Evolutionary conservation across 768 basidiomycete genomes (phyloP), one percentile per base, ranked within the genome.

Genomic region (Psilocybe sp.): DNA sequence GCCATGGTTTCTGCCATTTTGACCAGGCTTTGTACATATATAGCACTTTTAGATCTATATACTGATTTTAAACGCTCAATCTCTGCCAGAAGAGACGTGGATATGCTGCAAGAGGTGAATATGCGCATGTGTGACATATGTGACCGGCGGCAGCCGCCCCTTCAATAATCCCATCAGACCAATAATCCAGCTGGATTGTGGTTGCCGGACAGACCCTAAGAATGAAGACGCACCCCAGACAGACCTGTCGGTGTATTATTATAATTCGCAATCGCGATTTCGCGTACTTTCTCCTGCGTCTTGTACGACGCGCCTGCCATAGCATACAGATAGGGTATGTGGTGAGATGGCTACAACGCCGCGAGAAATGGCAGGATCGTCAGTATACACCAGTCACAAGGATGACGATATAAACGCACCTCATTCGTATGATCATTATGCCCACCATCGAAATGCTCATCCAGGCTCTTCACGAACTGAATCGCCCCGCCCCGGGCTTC

Each of bases 271-370:
- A 63, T 44, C 0, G 87, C 87, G 35, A 92, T 84, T 53, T 81
- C 71, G 12, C 85, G 79, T 5, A 91, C 77, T n/a, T 80, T 80
- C 49, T 80, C 77, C 64, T 91, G 89, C 0, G 85, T 77, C 59
- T 82, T 86, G 32, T 77, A 81, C 1, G 89, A 81, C 0, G 85
- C 83, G 2, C 82, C 85, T 0, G 86, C 85, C 1, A 90, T 68
- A 0, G 85, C 71, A 58, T 92, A 92, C 34, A 92, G 72, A 61
- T 92, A 92, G 0, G 90, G 89, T 38, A 92, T 90, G 61, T 92
- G 89, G 53, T 92, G 91, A 0, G 87, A 89, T 0, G 91, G 89
- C 85, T 89, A n/a, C n/a, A n/a, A n/a, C n/a, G n/a, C n/a, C n/a
- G n/a, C n/a, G n/a, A n/a, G 28, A 20, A 1, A 38, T n/a, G 28